Evolutionary conservation across 306 rosid species (phyloP).

Genomic region (Abrus precatorius): DNA sequence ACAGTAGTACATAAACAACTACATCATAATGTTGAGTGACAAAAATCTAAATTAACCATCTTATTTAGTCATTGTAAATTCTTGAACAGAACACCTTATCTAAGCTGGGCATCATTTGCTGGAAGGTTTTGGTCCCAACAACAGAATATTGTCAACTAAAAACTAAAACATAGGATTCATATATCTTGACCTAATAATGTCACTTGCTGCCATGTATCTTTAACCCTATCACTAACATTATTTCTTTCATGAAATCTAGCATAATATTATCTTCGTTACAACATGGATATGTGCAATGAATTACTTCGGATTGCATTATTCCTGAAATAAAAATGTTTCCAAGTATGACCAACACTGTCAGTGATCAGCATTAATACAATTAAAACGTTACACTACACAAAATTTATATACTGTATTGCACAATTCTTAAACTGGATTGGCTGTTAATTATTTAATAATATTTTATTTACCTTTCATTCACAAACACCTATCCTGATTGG

Average conservation of each 20-base stretch:
- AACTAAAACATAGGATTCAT: not conserved
- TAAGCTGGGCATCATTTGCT: constrained; percentile 7
- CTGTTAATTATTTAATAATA: too few species aligned
- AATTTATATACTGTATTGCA: too few species aligned
- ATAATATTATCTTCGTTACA: constrained; percentile 25
- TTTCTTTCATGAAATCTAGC: constrained; percentile 22
- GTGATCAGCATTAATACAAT: constrained; percentile 17
- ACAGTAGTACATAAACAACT: not conserved
- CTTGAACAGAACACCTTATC: constrained; percentile 24
- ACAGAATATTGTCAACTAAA: constrained; percentile 11
- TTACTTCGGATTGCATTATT: constrained; percentile 18
- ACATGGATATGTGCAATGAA: constrained; percentile 23
- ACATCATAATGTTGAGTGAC: not conserved
- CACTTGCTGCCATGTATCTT: not conserved
- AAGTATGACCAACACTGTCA: constrained; percentile 7
- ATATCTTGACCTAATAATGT: constrained; percentile 14
- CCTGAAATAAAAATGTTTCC: constrained; percentile 13
- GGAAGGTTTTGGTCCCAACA: constrained; percentile 35
- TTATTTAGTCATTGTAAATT: constrained; percentile 4
- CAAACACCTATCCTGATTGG: too few species aligned
- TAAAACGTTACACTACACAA: not conserved
- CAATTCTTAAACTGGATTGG: too few species aligned
- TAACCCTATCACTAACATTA: constrained; percentile 12
- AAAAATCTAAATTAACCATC: constrained; percentile 27
- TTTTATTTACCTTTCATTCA: too few species aligned